These are phyloP conservation scores for Pseudocercospora fijiensis DNA, from an alignment of 2,329 filamentous ascomycete species.

Conservation along the genomic window DNA sequence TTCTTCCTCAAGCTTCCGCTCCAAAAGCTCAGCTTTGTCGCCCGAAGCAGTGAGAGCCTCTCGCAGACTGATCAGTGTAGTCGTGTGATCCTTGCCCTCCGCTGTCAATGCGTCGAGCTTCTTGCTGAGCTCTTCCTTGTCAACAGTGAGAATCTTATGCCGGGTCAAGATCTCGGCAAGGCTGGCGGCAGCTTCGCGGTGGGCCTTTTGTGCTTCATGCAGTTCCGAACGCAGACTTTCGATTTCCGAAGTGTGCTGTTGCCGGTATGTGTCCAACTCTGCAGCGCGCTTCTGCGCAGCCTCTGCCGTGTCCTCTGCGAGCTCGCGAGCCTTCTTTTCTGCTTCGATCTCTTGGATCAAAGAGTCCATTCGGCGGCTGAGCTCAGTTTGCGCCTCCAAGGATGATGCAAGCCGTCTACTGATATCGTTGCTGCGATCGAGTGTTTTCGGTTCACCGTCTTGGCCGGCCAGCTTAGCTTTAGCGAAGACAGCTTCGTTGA, in stretches of 20 bases:
- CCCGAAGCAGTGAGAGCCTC: slow-evolving; percentile 76
- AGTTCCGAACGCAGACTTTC: slow-evolving; percentile 83
- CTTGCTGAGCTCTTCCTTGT: slow-evolving; percentile 73
- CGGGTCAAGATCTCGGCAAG: slow-evolving; percentile 74
- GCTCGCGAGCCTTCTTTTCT: slow-evolving; percentile 74
- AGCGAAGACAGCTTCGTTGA: slow-evolving; percentile 91
- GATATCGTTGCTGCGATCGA: slow-evolving; percentile 71
- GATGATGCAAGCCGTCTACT: slow-evolving; percentile 79
- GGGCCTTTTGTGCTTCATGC: slow-evolving; percentile 72
- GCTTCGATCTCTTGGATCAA: slow-evolving; percentile 70
- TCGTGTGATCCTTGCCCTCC: slow-evolving; percentile 67
- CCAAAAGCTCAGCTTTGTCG: slow-evolving; percentile 72
- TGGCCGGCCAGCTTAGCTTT: slow-evolving; percentile 89
- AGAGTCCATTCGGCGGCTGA: slow-evolving; percentile 73
- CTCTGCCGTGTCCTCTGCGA: slow-evolving; percentile 84
- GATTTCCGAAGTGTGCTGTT: slow-evolving; percentile 78
- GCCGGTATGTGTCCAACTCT: slow-evolving; percentile 80
- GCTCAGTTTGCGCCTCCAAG: slow-evolving; percentile 72
- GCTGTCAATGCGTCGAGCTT: slow-evolving; percentile 67
- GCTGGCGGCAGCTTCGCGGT: slow-evolving; percentile 76
- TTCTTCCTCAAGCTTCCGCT: slow-evolving; percentile 82
- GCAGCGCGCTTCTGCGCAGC: slow-evolving; percentile 79
- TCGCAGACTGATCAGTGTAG: slow-evolving; percentile 71
- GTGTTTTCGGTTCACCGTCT: slow-evolving; percentile 53
- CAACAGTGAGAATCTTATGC: slow-evolving; percentile 74